A percentile compares a stretch with the other conserved stretches of the same genome.
Evolutionary conservation across 2,329 filamentous ascomycete species (phyloP).

Genomic region (Xylariomycetidae sp.): DNA sequence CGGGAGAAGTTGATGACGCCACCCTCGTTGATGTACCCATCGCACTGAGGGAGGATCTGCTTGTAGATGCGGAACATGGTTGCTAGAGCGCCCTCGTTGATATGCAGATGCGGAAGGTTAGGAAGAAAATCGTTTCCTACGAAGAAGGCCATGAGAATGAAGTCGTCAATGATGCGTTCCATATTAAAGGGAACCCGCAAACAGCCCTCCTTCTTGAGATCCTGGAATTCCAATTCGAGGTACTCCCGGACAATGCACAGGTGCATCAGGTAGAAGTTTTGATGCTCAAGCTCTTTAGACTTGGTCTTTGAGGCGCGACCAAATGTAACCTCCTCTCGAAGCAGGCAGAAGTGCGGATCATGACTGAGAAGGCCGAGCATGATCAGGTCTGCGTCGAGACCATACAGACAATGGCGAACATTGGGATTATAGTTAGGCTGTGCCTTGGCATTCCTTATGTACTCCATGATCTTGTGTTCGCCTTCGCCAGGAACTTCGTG

Average conservation of each 20-base stretch:
- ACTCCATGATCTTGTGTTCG: conserved; percentile 99
- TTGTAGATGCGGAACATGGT: conserved; percentile 99
- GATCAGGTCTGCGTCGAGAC: conserved; percentile 94
- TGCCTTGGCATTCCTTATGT: conserved; percentile 95
- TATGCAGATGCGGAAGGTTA: conserved; percentile 92
- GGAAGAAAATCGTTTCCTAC: conserved; percentile 99
- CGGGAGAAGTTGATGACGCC: conserved; percentile 86
- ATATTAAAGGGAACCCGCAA: conserved; percentile 82
- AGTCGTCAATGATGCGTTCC: conserved; percentile 96
- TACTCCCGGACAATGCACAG: conserved; percentile 97
- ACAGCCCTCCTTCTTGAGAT: conserved; percentile 69
- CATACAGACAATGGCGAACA: conserved; percentile 93
- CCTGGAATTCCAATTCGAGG: conserved; percentile 93
- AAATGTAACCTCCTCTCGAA: conserved; percentile 97
- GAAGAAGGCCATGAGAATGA: conserved; percentile 99
- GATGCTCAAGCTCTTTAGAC: conserved; percentile 94
- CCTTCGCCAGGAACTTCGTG: conserved; percentile 98
- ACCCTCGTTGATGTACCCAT: conserved; percentile 94
- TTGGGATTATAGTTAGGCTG: conserved; percentile 91
- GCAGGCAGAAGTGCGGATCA: conserved; percentile 94
- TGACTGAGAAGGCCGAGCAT: conserved; percentile 97
- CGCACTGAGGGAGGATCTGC: conserved; percentile 75
- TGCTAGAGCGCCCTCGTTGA: conserved; percentile 94
- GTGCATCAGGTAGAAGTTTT: conserved; percentile 97
- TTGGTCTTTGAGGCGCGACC: conserved; percentile 82